Percentiles rank a stretch among this genome's conserved stretches.
These are phyloP conservation scores for Bacterosira constricta DNA, from an alignment of 108 stramenopile species.

Conservation along the genomic window DNA sequence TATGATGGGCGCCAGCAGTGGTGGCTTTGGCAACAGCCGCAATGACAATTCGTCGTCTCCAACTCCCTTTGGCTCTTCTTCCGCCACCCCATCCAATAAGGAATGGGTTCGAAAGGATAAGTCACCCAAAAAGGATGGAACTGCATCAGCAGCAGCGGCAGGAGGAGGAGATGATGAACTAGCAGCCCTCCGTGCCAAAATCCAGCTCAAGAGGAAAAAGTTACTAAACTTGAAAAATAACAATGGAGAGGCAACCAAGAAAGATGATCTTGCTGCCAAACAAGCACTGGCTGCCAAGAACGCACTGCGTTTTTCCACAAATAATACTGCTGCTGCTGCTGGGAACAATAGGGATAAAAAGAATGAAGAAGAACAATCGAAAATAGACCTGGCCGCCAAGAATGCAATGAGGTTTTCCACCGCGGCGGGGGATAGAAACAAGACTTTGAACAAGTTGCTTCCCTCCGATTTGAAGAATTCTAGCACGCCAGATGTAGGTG, in stretches of 20 bases:
- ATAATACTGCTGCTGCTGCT: background rate
- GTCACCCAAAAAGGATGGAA: background rate
- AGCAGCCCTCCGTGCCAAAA: slow-evolving; percentile 33
- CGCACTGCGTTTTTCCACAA: background rate
- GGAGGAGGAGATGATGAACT: slow-evolving; percentile 36
- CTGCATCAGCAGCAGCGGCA: background rate
- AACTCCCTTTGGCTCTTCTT: slow-evolving; percentile 1
- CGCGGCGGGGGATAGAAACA: slow-evolving; percentile 1
- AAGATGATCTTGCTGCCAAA: background rate
- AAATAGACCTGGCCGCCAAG: slow-evolving; percentile 46
- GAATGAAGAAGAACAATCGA: background rate
- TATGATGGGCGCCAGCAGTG: background rate
- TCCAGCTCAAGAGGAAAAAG: slow-evolving; percentile 46
- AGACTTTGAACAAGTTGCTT: slow-evolving; percentile 13
- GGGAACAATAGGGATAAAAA: background rate
- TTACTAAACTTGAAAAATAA: slow-evolving; percentile 23
- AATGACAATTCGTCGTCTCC: background rate
- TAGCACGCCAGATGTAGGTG: background rate
- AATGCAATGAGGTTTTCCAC: slow-evolving; percentile 46
- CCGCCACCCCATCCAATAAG: background rate
- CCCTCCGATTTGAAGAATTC: slow-evolving; percentile 44
- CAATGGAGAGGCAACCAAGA: background rate
- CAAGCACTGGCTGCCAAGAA: background rate
- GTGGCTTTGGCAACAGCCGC: background rate
- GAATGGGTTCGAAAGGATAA: background rate